Percentiles rank a stretch among this genome's conserved stretches.
These are phyloP conservation scores for Sphagnum magellanicum DNA, from an alignment of 228 moss, liverwort and hornwort species.

Conservation along the genomic window DNA sequence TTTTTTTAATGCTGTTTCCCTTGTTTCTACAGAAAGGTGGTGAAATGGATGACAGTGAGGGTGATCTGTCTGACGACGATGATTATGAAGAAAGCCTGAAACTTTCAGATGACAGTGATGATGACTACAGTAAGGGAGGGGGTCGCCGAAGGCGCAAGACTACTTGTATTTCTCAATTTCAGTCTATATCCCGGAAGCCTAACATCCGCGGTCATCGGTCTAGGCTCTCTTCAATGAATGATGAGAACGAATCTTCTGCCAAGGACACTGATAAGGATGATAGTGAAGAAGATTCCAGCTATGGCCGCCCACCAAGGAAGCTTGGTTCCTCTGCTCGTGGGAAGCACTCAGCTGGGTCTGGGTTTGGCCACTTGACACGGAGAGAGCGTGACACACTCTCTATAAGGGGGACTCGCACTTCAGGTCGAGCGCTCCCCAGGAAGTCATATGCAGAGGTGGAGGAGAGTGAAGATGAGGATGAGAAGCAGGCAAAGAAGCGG, in stretches of 20 bases:
- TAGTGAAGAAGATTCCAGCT: constrained; percentile 71
- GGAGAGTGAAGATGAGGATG: constrained; percentile 89
- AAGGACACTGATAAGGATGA: constrained; percentile 80
- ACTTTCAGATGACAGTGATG: constrained; percentile 83
- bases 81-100: constrained; percentile 70
- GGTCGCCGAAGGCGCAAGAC: constrained; percentile 48
- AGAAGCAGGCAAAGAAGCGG: constrained; percentile 86
- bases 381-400: constrained; percentile 31
- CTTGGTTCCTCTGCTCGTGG: constrained; percentile 33
- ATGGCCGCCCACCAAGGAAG: constrained; percentile 57
- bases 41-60: constrained; percentile 62
- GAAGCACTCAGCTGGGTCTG: constrained; percentile 54
- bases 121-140: constrained; percentile 52
- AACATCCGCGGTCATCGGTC: constrained; percentile 41
- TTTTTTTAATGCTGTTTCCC: not conserved
- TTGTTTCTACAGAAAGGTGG: constrained; percentile 27
- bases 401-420: constrained; percentile 81
- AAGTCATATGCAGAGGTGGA: constrained; percentile 97
- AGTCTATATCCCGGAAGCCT: constrained; percentile 22
- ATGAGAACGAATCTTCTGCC: constrained; percentile 74
- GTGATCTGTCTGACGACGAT: constrained; percentile 58
- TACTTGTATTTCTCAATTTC: constrained; percentile 33
- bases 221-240: constrained; percentile 39
- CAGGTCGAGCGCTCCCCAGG: constrained; percentile 86
- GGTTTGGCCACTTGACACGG: constrained; percentile 29